Evolutionary conservation across 441 rosid genomes (phyloP), one percentile per base, ranked within the genome.

Genomic region (Francoa sonchifolia): DNA sequence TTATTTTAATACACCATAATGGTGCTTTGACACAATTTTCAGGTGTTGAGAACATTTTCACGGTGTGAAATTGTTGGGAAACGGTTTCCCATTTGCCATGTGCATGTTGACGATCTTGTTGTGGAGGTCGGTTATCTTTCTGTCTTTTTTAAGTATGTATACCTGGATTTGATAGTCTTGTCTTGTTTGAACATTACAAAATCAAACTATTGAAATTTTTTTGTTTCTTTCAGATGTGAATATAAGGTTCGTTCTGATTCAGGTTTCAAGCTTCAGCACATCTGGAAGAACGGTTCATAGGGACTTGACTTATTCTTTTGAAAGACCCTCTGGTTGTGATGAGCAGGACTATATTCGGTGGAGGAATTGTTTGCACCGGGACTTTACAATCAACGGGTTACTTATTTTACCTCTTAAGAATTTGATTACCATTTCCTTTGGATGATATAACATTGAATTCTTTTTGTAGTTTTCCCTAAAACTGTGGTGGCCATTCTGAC

Each of bases 201-300:
- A 14, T 12, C n/a, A 19, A 36, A 17, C n/a, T 6, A 34, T 34
- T 6, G 22, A 8, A 22, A 17, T 8, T 19, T 19, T 42, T 7
- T 13, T 14, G 11, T 19, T 39, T 30, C 35, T 19, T 20, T 28
- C 32, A n/a, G 14, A 9, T 27, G 1, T 41, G 12, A 7, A 17
- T 40, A 19, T 8, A 26, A 42, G 44, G 19, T 19, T 47, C 38
- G 39, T 28, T 50, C 5, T 42, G 4, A 60, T 31, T 12, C 55
- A 86, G 94, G 96, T 90, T 52, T 86, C 95, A 23, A 86, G 90
- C 73, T 82, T 86, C 62, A 71, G 82, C 55, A 90, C 85, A 18
- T 51, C 54, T 2, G 75, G 66, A 49, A 60, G 44, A 8, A 58
- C 29, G 43, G 54, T 58, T 38, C 20, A 19, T n/a, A 50, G 56